phyloP scores from a whole-genome alignment of 441 rosid species.

The Melastoma candidum region DNA sequence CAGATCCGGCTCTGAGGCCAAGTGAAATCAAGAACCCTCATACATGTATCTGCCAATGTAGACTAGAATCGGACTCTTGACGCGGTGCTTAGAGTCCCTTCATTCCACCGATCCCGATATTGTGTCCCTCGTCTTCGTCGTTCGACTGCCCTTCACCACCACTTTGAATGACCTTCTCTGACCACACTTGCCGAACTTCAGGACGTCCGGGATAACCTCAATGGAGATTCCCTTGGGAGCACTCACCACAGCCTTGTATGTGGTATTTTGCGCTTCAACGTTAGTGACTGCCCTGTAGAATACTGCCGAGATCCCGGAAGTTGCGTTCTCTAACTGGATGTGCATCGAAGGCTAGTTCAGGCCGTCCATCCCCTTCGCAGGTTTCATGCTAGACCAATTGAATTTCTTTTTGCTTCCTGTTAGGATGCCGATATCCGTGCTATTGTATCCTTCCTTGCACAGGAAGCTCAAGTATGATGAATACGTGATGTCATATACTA shows the following conservation, averaged over 20 bases:
- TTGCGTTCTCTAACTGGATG: slow-evolving; percentile 16
- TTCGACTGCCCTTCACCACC: slow-evolving; percentile 29
- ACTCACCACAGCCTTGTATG: slow-evolving; percentile 30
- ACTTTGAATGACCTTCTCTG: slow-evolving; percentile 37
- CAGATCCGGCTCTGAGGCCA: no score
- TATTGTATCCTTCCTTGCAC: slow-evolving; percentile 48
- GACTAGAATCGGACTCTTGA: slow-evolving; percentile 52
- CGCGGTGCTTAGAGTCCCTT: slow-evolving; percentile 42
- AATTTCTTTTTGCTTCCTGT: slow-evolving; percentile 32
- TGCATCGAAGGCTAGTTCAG: slow-evolving; percentile 63
- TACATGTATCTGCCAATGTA: slow-evolving; percentile 1
- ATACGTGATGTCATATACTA: slow-evolving; percentile 33
- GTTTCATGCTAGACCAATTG: slow-evolving; percentile 41
- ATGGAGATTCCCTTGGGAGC: slow-evolving; percentile 31
- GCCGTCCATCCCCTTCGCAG: slow-evolving; percentile 39
- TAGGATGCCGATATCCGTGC: slow-evolving; percentile 35
- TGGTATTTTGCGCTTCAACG: slow-evolving; percentile 28
- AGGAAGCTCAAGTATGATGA: slow-evolving; percentile 35
- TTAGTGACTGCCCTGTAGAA: slow-evolving; percentile 42
- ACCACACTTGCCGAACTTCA: slow-evolving; percentile 20
- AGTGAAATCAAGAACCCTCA: no score
- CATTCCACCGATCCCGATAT: slow-evolving; percentile 52
- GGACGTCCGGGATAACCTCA: slow-evolving; percentile 26
- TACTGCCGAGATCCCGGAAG: slow-evolving; percentile 21
- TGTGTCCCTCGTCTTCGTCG: slow-evolving; percentile 13